These are phyloP conservation scores for Clonostachys chloroleuca DNA, from an alignment of 2,329 filamentous ascomycete species.

Conservation along the genomic window DNA sequence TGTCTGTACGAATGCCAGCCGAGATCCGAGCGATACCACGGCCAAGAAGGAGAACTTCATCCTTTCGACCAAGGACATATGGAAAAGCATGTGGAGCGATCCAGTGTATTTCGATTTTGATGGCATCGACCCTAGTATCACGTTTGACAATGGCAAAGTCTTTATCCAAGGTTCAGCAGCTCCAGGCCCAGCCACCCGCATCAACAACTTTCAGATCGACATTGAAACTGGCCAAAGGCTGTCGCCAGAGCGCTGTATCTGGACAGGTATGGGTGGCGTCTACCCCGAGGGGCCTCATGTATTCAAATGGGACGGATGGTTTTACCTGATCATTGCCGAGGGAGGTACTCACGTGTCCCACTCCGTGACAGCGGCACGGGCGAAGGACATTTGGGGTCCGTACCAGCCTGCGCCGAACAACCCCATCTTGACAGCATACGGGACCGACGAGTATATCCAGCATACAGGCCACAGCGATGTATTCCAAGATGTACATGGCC, in stretches of 20 bases:
- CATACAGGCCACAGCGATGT: slow-evolving; percentile 7
- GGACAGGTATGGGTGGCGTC: slow-evolving; percentile 36
- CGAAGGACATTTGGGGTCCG: slow-evolving; percentile 16
- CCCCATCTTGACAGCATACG: slow-evolving; percentile 17
- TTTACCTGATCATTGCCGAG: slow-evolving; percentile 34
- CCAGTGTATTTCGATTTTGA: slow-evolving; percentile 26
- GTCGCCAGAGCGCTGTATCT: slow-evolving; percentile 19
- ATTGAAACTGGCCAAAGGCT: slow-evolving; percentile 28
- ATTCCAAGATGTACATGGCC: slow-evolving; percentile 5
- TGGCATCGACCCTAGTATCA: slow-evolving; percentile 37
- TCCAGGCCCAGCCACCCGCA: background rate
- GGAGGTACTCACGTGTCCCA: slow-evolving; percentile 26
- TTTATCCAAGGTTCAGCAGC: background rate
- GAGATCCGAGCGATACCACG: slow-evolving; percentile 1
- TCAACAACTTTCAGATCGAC: slow-evolving; percentile 16
- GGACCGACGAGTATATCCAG: slow-evolving; percentile 7
- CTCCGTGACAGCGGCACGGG: slow-evolving; percentile 18
- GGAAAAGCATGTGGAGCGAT: slow-evolving; percentile 11
- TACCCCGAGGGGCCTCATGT: slow-evolving; percentile 45
- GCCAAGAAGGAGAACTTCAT: slow-evolving; percentile 9
- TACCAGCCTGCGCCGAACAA: slow-evolving; percentile 16
- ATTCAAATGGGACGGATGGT: slow-evolving; percentile 25
- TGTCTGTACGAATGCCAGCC: slow-evolving; percentile 8
- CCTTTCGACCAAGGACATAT: slow-evolving; percentile 11
- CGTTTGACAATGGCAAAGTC: slow-evolving; percentile 16